Evolutionary conservation across 495 filamentous ascomycete species (phyloP), one percentile per base, ranked within the genome.

Genomic region (Chaetomium cochliodes): DNA sequence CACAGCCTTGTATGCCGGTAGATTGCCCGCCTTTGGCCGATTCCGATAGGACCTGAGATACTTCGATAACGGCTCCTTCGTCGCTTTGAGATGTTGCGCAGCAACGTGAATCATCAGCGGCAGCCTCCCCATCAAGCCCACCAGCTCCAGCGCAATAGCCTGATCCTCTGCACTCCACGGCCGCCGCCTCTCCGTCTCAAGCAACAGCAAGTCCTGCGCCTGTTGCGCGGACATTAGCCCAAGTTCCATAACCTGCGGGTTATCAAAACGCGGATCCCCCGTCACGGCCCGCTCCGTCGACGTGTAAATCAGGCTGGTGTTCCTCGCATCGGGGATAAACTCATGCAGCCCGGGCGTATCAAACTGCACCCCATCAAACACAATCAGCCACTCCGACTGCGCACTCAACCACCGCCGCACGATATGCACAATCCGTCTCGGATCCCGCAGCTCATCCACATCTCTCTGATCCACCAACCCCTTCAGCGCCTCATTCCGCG

Each of bases 91-190:
- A 26, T 90, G 86, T 62, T 89, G 87, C 11, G 89, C 89, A 5
- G 90, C 88, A 5, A 89, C 87, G 68, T 92, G 88, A 46, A 94
- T 92, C 55, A 90, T 90, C 20, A 93, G 74, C 16, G 91, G 91
- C 13, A 93, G 77, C 64, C 85, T 83, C 28, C 88, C 89, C 75
- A 92, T 87, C 53, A 88, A 74, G 49, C 85, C 78, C 2, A 92
- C 89, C 26, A 93, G 69, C 60, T 91, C 86, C 8, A 78, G 82
- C 0, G 88, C 88, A 58, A 86, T 84, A 47, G 73, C 77, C 33
- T 80, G 70, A 63, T 93, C 89, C 25, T 85, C 82, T 3, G 75
- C 73, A 0, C 80, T 84, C 23, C 78, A 89, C 71, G 72, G 87
- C 81, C 71, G 84, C 80, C 63, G 86, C 80, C 70, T 85, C 71